Evolutionary conservation across 225 moss, liverwort and hornwort genomes (phyloP).

Genomic region (Polytrichum commune): DNA sequence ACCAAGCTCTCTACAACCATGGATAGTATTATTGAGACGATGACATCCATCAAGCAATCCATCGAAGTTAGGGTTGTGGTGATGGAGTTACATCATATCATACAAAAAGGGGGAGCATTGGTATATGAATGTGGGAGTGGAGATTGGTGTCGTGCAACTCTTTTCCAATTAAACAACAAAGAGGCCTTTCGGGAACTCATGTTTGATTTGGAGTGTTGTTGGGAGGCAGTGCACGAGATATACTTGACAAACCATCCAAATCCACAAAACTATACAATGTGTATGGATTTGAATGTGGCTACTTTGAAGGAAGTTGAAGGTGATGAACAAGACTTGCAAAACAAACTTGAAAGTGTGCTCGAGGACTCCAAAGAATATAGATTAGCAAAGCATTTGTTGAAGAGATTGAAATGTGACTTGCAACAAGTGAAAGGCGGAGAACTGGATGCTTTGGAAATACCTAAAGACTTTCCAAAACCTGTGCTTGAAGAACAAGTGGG

Average conservation of each 20-base stretch:
- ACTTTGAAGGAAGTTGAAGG: not conserved
- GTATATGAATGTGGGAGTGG: not conserved
- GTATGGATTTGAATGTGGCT: too few relatives aligned
- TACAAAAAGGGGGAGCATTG: not conserved
- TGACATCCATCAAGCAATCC: not conserved
- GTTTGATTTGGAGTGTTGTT: slow-evolving; percentile 3
- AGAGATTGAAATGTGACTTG: slow-evolving; percentile 16
- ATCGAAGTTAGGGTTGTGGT: not conserved
- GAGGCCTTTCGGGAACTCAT: slow-evolving; percentile 3
- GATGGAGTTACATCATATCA: not conserved
- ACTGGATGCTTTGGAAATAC: not conserved
- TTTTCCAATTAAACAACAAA: not conserved
- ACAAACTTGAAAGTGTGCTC: not conserved
- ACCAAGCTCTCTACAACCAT: not conserved
- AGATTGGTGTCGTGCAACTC: not conserved
- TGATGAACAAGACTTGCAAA: not conserved
- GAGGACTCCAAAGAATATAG: slow-evolving; percentile 2
- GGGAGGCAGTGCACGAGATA: not conserved
- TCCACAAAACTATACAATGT: not conserved
- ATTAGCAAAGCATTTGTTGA: slow-evolving; percentile 30
- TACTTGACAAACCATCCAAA: not conserved
- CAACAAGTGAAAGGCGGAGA: slow-evolving; percentile 7
- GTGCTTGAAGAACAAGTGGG: not conserved
- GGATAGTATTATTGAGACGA: not conserved
- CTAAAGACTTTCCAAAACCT: not conserved